Percentiles rank a stretch among this genome's conserved stretches.
Evolutionary conservation across 768 basidiomycete species (phyloP).

Genomic region (Collybia mongolica): DNA sequence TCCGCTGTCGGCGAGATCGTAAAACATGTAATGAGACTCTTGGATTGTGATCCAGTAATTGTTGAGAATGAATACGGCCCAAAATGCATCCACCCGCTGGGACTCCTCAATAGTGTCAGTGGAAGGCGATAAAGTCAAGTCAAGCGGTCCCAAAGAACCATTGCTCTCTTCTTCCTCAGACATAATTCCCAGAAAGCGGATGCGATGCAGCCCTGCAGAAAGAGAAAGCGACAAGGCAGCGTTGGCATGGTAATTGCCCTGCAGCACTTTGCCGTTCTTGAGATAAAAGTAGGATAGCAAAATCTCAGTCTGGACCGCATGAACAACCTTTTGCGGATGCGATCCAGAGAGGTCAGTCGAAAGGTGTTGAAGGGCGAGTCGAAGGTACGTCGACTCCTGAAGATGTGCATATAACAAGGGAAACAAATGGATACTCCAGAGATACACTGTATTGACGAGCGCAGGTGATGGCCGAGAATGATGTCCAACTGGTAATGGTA

Average conservation of each 20-base stretch:
- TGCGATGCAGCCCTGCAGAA: conserved; percentile 34
- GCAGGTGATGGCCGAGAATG: conserved; percentile 31
- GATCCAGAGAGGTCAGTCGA: conserved; percentile 34
- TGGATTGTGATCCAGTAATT: conserved; percentile 15
- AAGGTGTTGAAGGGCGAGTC: conserved; percentile 35
- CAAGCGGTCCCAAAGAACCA: too few species aligned
- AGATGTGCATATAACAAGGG: conserved; percentile 7
- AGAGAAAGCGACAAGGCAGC: conserved; percentile 41
- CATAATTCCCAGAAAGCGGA: conserved; percentile 12
- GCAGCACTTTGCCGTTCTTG: conserved; percentile 40
- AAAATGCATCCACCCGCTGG: conserved; percentile 18
- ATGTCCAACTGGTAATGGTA: conserved; percentile 26
- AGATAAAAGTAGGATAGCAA: conserved; percentile 55
- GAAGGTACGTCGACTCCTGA: conserved; percentile 37
- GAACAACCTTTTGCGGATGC: conserved; percentile 37
- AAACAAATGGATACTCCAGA: conserved; percentile 35
- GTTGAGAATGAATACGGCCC: conserved; percentile 15
- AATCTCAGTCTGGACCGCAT: conserved; percentile 49
- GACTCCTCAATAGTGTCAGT: conserved; percentile 12
- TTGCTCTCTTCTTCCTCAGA: too few species aligned
- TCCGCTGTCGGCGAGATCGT: background rate
- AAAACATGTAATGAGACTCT: conserved; percentile 4
- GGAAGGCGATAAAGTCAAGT: conserved; percentile 4
- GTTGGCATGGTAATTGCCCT: conserved; percentile 49
- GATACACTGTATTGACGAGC: conserved; percentile 34